phyloP scores from a whole-genome alignment of 148 eudicot species.

The Heliosperma pusillum region DNA sequence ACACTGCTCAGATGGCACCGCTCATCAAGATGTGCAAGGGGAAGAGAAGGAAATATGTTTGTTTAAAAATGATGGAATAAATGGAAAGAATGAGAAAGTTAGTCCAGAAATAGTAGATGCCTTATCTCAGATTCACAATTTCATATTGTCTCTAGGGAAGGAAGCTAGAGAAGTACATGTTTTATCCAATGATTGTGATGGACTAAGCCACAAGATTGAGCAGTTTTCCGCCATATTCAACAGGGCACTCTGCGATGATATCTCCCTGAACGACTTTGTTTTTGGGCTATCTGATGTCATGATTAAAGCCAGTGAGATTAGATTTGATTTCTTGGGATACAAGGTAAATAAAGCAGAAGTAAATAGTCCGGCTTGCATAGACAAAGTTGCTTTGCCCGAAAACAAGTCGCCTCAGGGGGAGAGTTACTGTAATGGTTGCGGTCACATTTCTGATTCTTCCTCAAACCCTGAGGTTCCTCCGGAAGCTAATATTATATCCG shows the following conservation, averaged over 20 bases:
- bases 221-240: constrained; percentile 52
- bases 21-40: neutral
- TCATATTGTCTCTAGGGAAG: constrained; percentile 57
- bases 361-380: constrained; percentile 79
- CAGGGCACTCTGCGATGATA: constrained; percentile 38
- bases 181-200: constrained; percentile 34
- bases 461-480: constrained; percentile 84
- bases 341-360: constrained; percentile 50
- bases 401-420: constrained; percentile 54
- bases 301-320: constrained; percentile 54
- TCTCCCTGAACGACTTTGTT: constrained; percentile 52
- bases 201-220: constrained; percentile 27
- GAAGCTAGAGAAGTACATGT: constrained; percentile 32
- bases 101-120: constrained; percentile 48
- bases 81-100: constrained; percentile 16
- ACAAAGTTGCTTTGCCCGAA: constrained; percentile 92
- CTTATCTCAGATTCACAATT: constrained; percentile 58
- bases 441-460: constrained; percentile 62
- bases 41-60: constrained; percentile 8
- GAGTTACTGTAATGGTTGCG: constrained; percentile 46
- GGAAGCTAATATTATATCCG: constrained; percentile 67
- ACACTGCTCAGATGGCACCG: constrained; percentile 20
- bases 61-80: constrained; percentile 29
- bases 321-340: constrained; percentile 52
- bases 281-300: constrained; percentile 64